A percentile compares a stretch with the other conserved stretches of the same genome.
These are phyloP conservation scores for Aegle marmelos DNA, from an alignment of 345 rosid genomes.

Conservation along the genomic window DNA sequence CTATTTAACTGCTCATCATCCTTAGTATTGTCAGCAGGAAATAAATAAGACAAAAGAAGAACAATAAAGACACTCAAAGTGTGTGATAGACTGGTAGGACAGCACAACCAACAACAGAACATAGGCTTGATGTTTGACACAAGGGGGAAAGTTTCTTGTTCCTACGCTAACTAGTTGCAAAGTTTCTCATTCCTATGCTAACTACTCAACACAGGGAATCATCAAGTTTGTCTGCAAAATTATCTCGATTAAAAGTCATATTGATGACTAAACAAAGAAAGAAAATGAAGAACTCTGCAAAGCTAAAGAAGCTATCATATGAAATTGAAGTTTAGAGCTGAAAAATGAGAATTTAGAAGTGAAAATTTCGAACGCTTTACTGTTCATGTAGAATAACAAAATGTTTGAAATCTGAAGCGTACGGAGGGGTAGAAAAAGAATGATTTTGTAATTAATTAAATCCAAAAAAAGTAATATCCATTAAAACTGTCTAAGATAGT, in stretches of 20 bases:
- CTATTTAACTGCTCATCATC: neutral
- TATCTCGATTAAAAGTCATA: neutral
- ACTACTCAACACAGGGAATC: neutral
- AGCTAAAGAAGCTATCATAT: neutral
- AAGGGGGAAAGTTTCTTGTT: neutral
- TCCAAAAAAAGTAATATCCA: neutral
- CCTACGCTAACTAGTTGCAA: neutral
- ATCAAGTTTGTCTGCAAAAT: neutral
- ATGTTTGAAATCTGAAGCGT: neutral
- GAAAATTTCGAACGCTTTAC: neutral
- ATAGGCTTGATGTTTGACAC: neutral
- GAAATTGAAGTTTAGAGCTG: neutral
- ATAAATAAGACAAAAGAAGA: neutral
- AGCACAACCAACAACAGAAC: neutral
- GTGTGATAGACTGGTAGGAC: neutral
- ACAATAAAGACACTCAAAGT: neutral
- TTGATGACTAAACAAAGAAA: neutral
- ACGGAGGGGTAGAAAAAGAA: neutral
- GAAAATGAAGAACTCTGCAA: neutral
- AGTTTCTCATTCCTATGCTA: neutral
- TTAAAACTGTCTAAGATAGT: neutral
- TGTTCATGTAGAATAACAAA: neutral
- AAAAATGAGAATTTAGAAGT: neutral
- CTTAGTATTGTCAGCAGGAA: neutral
- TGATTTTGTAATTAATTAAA: neutral